Base-by-base conservation (phyloP, 2,329 filamentous ascomycete genomes). In the Colletotrichum theobromicola region DNA sequence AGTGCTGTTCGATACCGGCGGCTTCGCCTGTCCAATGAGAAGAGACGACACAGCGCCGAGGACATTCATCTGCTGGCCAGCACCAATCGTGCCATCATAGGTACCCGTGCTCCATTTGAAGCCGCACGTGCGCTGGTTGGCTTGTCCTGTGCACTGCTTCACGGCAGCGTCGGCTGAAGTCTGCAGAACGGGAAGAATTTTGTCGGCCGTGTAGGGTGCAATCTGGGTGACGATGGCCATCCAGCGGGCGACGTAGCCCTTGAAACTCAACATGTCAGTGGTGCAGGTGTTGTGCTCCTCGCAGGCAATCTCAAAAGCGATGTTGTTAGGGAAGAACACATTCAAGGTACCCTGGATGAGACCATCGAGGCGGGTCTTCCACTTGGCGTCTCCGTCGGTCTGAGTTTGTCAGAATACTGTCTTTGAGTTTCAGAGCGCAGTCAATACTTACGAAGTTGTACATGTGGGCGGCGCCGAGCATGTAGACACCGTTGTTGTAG, bases 221-320 rank as follows among this genome's bases (percentile, higher is more conserved):
- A 93, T 77, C 74, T 90, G 85, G 4, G 87, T 86, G 4, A 88
- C 86, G 57, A 87, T 84, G 9, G 88, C 87, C 77, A 92, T 87
- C 88, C 90, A 91, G 26, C 88, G 87, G 42, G 89, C 85, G 26
- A 93, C 82, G 64, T 91, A 88, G 16, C 90, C 91, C 78, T 93
- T 93, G 86, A 92, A 93, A 7, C 89, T 88, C 72, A 88, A 84
- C 83, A 93, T 91, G 77, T 94, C 93, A 57, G 87, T 88, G 77
- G 90, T 90, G 84, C 93, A 94, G 5, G 85, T 89, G 37, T 78
- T 79, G 7, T 85, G 83, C 55, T 79, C 78, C 77, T 93, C 91
- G 82, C 93, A 94, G 7, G 90, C 87, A 21, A 88, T 83, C 80
- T 94, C 93, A 58, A 86, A 87, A 79, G 93, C 90, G 77, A 93